These are phyloP conservation scores for Adiantum capillusveneris DNA, from an alignment of 75 land plant species.

Conservation along the genomic window DNA sequence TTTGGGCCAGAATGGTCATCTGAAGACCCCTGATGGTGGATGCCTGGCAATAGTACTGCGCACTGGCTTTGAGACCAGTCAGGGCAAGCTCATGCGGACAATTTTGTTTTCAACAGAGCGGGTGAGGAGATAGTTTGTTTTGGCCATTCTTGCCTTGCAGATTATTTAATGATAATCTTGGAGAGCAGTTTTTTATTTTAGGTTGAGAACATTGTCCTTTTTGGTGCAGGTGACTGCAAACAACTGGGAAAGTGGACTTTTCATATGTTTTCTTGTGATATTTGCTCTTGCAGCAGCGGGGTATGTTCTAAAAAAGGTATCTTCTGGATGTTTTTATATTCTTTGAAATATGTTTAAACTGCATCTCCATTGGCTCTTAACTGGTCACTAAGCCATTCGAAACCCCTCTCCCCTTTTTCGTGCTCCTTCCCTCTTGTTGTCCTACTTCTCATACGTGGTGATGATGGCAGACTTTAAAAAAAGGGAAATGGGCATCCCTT, in stretches of 20 bases:
- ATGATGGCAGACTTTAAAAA: too few relatives aligned
- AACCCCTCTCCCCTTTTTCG: too few relatives aligned
- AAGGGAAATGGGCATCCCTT: too few relatives aligned
- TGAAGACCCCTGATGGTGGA: slow-evolving; percentile 96
- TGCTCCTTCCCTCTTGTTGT: too few relatives aligned
- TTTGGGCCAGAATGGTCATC: slow-evolving; percentile 26
- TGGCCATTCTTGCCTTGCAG: neutral
- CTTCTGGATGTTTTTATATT: neutral
- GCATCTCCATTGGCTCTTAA: neutral
- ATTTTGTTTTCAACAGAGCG: slow-evolving; percentile 97
- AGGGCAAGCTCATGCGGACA: slow-evolving; percentile 96
- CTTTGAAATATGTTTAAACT: neutral
- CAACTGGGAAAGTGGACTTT: slow-evolving; percentile 97
- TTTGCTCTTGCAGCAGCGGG: slow-evolving; percentile 98
- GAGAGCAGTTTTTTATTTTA: too few relatives aligned
- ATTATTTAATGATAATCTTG: neutral
- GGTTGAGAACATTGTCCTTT: too few relatives aligned
- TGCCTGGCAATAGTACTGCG: slow-evolving; percentile 87
- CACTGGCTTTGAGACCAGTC: slow-evolving; percentile 98
- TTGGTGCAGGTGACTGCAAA: slow-evolving; percentile 84
- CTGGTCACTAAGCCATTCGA: too few relatives aligned
- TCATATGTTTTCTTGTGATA: slow-evolving; percentile 87
- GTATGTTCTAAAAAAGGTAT: slow-evolving; percentile 90
- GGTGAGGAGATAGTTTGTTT: slow-evolving; percentile 33
- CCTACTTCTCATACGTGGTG: too few relatives aligned